Conservation (phyloP, 176 grass and related monocot species). For the Pharus latifolius region DNA sequence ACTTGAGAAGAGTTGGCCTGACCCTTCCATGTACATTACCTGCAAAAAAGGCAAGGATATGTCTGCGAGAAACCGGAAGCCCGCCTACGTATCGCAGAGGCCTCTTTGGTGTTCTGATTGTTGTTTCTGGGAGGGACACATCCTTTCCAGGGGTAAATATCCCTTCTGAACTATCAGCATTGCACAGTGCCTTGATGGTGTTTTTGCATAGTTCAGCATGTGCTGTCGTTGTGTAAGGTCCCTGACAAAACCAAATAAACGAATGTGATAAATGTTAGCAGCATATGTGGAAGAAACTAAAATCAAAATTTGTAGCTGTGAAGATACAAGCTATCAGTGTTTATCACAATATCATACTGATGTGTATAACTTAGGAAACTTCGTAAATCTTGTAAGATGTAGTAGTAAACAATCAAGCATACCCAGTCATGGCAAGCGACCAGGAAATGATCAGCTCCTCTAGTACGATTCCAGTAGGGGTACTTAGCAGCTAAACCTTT, state of each 20-base stretch:
- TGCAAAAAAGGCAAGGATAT: slow-evolving; percentile 74
- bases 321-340: no score
- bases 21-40: slow-evolving; percentile 76
- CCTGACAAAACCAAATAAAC: slow-evolving; percentile 29
- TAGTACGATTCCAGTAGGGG: slow-evolving; percentile 67
- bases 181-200: slow-evolving; percentile 72
- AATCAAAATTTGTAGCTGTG: neutral
- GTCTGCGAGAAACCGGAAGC: slow-evolving; percentile 37
- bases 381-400: neutral
- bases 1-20: slow-evolving; percentile 43
- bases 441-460: slow-evolving; percentile 68
- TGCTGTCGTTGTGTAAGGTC: slow-evolving; percentile 48
- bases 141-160: slow-evolving; percentile 62
- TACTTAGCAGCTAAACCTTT: slow-evolving; percentile 58
- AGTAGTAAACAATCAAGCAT: no score
- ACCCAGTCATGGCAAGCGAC: slow-evolving; percentile 87
- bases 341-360: no score
- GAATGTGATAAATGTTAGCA: no score
- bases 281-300: no score
- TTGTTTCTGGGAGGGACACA: slow-evolving; percentile 75
- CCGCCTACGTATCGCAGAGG: slow-evolving; percentile 57
- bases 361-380: no score
- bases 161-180: slow-evolving; percentile 77
- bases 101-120: slow-evolving; percentile 36
- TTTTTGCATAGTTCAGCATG: slow-evolving; percentile 57